A percentile compares a stretch with the other conserved stretches of the same genome.
Evolutionary conservation across 2,329 filamentous ascomycete genomes (phyloP).

Genomic region (Gyromitra esculenta): DNA sequence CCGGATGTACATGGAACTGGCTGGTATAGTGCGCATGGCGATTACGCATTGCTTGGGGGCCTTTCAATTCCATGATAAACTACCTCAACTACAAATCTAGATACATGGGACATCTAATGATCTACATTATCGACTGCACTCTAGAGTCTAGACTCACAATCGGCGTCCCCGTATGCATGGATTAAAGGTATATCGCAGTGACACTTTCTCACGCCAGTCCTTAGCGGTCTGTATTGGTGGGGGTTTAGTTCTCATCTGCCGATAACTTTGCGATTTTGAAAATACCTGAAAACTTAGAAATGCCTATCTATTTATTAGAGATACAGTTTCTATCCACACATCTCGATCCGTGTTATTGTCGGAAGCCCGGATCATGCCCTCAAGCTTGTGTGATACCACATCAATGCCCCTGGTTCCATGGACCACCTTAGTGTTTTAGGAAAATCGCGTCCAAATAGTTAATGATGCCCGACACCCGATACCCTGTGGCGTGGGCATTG

Average conservation of each 20-base stretch:
- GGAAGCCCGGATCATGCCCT: neutral
- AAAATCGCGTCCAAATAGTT: neutral
- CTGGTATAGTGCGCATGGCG: neutral
- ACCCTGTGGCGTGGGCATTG: neutral
- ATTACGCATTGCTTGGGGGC: neutral
- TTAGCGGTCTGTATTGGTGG: neutral
- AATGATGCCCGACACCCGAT: neutral
- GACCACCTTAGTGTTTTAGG: neutral
- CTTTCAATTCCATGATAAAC: neutral
- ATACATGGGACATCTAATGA: neutral
- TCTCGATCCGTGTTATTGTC: too few relatives aligned
- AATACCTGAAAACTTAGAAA: too few relatives aligned
- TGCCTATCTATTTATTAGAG: too few relatives aligned
- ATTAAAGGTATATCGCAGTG: too few relatives aligned
- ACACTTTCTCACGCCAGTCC: neutral
- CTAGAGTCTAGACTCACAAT: neutral
- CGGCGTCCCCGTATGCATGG: neutral
- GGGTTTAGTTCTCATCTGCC: neutral
- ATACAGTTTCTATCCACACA: too few relatives aligned
- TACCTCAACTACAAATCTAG: neutral
- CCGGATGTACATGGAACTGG: too few relatives aligned
- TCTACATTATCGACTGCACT: neutral
- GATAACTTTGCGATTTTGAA: neutral
- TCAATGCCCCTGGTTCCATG: too few relatives aligned
- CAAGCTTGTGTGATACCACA: neutral